A percentile compares a stretch with the other conserved stretches of the same genome.
These are phyloP conservation scores for Sporodiniella umbellata DNA, from an alignment of 371 early-diverging fungal genomes.

Conservation along the genomic window DNA sequence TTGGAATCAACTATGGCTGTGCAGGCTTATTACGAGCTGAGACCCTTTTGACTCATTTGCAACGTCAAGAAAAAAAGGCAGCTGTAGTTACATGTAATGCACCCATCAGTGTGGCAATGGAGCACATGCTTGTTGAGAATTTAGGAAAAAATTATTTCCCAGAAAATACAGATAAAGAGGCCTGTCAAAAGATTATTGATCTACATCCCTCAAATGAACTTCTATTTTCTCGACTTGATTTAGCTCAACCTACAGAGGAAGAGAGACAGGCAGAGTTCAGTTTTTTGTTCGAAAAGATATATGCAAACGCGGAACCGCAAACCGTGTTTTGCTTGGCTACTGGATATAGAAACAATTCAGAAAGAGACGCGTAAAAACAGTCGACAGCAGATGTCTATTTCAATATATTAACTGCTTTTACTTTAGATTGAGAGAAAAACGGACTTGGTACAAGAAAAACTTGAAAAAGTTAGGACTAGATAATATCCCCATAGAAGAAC, in stretches of 20 bases:
- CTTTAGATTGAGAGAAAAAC: slow-evolving; percentile 23
- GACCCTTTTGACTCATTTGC: slow-evolving; percentile 18
- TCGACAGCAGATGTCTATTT: neutral
- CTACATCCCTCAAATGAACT: slow-evolving; percentile 12
- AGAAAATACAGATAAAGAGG: slow-evolving; percentile 11
- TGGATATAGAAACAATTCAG: slow-evolving; percentile 20
- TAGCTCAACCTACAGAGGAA: slow-evolving; percentile 14
- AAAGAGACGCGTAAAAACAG: slow-evolving; percentile 15
- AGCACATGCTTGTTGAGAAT: slow-evolving; percentile 4
- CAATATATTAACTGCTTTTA: neutral
- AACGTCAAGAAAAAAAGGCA: slow-evolving; percentile 5
- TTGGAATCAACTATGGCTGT: slow-evolving; percentile 28
- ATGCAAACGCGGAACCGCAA: slow-evolving; percentile 19
- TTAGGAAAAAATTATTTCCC: slow-evolving; percentile 11
- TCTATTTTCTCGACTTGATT: slow-evolving; percentile 15
- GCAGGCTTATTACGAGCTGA: slow-evolving; percentile 18
- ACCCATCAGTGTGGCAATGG: slow-evolving; percentile 7
- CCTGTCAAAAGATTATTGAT: slow-evolving; percentile 16
- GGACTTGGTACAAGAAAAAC: slow-evolving; percentile 20
- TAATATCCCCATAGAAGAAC: slow-evolving; percentile 26
- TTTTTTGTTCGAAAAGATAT: slow-evolving; percentile 10
- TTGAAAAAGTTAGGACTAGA: slow-evolving; percentile 16
- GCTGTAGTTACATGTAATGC: slow-evolving; percentile 19
- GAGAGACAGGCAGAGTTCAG: slow-evolving; percentile 4
- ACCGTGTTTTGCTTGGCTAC: slow-evolving; percentile 24